A percentile compares a stretch with the other conserved stretches of the same genome.
Evolutionary conservation across 2,329 filamentous ascomycete species (phyloP).

Genomic region (Botryotinia convoluta): DNA sequence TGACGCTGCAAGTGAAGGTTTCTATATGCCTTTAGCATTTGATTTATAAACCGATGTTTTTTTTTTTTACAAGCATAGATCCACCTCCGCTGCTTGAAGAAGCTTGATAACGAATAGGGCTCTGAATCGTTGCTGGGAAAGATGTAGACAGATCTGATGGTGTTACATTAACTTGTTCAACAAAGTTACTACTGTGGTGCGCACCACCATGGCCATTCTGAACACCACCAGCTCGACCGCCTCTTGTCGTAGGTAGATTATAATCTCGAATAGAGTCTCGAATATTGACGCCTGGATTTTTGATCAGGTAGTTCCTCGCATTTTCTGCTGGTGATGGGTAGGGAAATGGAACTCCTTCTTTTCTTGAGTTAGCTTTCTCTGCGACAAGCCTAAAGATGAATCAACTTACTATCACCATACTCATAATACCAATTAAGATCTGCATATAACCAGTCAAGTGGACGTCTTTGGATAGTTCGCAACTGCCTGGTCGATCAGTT

Average conservation of each 20-base stretch:
- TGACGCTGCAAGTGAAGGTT: no score
- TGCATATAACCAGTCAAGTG: background rate
- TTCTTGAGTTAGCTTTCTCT: background rate
- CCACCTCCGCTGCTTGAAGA: background rate
- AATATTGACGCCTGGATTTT: background rate
- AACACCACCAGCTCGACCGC: background rate
- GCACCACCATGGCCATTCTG: background rate
- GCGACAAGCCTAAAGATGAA: background rate
- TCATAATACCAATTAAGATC: background rate
- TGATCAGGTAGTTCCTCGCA: background rate
- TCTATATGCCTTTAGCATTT: no score
- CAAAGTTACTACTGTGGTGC: background rate
- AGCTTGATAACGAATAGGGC: background rate
- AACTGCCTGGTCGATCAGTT: background rate
- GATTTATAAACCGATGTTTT: no score
- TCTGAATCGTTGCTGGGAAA: background rate
- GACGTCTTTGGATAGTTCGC: background rate
- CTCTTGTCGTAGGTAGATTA: background rate
- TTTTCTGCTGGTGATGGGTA: background rate
- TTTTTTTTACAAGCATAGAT: no score
- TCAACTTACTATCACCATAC: background rate
- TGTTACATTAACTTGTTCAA: background rate
- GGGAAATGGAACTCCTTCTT: background rate
- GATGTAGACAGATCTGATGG: background rate
- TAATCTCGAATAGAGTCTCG: background rate